A percentile compares a stretch with the other conserved stretches of the same genome.
phyloP scores from a whole-genome alignment of 176 grass and related monocot genomes.

The Hyparrhenia diplandra region DNA sequence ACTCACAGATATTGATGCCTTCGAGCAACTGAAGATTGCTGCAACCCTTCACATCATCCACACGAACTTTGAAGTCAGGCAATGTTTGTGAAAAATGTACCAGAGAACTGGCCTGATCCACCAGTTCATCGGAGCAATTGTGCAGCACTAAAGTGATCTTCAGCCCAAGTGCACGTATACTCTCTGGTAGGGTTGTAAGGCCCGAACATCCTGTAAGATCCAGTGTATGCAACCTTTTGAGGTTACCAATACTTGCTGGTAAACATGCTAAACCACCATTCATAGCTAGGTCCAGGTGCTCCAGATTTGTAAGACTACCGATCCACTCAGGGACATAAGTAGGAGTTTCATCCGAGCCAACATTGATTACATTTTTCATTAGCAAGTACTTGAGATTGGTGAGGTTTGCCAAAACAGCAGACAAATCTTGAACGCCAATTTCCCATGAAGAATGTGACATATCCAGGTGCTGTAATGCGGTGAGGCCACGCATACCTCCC shows the following conservation, averaged over 20 bases:
- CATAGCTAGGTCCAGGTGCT: background rate
- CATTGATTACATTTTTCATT: too few relatives aligned
- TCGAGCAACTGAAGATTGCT: background rate
- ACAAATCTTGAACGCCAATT: background rate
- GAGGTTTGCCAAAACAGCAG: background rate
- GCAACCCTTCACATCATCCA: background rate
- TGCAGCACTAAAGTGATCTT: background rate
- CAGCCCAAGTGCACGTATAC: background rate
- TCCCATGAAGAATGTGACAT: background rate
- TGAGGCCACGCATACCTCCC: background rate
- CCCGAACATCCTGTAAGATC: background rate
- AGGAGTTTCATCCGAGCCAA: too few relatives aligned
- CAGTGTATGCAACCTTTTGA: background rate
- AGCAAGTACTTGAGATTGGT: background rate
- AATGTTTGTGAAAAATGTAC: background rate
- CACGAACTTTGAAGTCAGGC: background rate
- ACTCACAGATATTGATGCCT: background rate
- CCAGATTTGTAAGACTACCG: background rate
- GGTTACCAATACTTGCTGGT: background rate
- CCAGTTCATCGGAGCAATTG: background rate
- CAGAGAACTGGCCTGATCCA: background rate
- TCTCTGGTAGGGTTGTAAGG: background rate
- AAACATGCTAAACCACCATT: fast-evolving
- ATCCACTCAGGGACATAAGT: too few relatives aligned
- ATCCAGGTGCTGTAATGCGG: background rate